These are phyloP conservation scores for Henningerozyma blattae DNA, from an alignment of 805 yeast species.

Conservation along the genomic window DNA sequence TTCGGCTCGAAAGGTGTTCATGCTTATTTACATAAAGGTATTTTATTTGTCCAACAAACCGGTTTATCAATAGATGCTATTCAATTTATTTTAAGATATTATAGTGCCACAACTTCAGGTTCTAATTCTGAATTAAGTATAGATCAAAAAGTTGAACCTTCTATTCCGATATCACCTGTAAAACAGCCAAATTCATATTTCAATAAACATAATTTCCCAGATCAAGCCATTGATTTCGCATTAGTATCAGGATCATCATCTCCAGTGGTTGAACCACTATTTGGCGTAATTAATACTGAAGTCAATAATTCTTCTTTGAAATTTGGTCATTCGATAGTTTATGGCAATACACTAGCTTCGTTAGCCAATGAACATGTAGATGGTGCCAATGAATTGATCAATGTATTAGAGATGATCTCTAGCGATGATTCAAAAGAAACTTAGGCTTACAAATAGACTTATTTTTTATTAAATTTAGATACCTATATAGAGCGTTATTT, in stretches of 20 bases:
- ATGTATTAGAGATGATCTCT: slow-evolving; percentile 33
- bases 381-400: slow-evolving; percentile 60
- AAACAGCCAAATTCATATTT: slow-evolving; percentile 1
- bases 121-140: slow-evolving; percentile 17
- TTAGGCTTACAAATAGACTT: no score
- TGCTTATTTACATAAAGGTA: slow-evolving; percentile 60
- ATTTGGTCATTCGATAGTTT: slow-evolving; percentile 48
- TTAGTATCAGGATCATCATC: slow-evolving; percentile 56
- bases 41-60: slow-evolving; percentile 60
- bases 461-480: no score
- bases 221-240: slow-evolving; percentile 28
- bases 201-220: slow-evolving; percentile 3
- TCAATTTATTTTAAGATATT: slow-evolving; percentile 35
- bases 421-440: no score
- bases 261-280: slow-evolving; percentile 55
- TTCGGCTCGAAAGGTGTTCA: slow-evolving; percentile 58
- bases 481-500: no score
- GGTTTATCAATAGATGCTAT: slow-evolving; percentile 47
- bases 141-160: no score
- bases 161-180: slow-evolving; percentile 8
- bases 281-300: slow-evolving; percentile 39
- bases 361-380: slow-evolving; percentile 52
- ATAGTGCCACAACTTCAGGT: slow-evolving; percentile 17
- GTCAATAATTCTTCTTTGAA: slow-evolving; percentile 26
- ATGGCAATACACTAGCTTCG: slow-evolving; percentile 38